A percentile compares a stretch with the other conserved stretches of the same genome.
Evolutionary conservation across 2,329 filamentous ascomycete genomes (phyloP).

Genomic region (Dryadomyces quercus-mongolicae): DNA sequence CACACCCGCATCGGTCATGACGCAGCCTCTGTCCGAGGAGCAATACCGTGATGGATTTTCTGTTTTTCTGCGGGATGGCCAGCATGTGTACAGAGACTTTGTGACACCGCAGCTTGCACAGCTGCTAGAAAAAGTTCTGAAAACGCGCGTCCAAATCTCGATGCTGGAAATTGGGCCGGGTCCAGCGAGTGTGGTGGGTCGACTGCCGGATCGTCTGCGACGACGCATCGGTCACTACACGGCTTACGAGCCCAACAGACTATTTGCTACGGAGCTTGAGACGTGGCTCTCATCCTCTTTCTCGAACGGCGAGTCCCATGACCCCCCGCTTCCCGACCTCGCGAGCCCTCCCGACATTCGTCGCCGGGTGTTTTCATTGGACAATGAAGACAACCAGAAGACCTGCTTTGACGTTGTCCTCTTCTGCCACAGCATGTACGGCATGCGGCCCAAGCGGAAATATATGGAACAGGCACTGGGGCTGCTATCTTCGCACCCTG

Average conservation of each 20-base stretch:
- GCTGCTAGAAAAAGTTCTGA: constrained; percentile 25
- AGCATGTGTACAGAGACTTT: constrained; percentile 34
- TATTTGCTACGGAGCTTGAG: constrained; percentile 32
- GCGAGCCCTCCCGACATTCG: background rate
- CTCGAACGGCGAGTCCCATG: background rate
- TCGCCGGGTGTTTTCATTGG: constrained; percentile 21
- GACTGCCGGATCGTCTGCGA: constrained; percentile 30
- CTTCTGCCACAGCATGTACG: constrained; percentile 55
- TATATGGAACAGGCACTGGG: constrained; percentile 33
- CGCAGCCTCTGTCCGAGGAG: background rate
- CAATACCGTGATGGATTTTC: constrained; percentile 38
- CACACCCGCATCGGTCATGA: no score
- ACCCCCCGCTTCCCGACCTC: constrained; percentile 24
- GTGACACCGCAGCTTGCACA: constrained; percentile 35
- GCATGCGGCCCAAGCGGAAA: constrained; percentile 35
- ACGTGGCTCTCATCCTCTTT: constrained; percentile 22
- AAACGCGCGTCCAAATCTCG: constrained; percentile 30
- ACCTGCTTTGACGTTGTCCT: constrained; percentile 40
- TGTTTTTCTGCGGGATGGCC: constrained; percentile 24
- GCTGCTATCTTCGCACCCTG: constrained; percentile 31
- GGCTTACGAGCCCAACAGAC: constrained; percentile 39
- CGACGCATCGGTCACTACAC: constrained; percentile 34
- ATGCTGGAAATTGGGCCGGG: constrained; percentile 50
- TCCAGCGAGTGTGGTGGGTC: constrained; percentile 37
- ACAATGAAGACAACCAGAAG: constrained; percentile 11